Conservation (phyloP, 2,329 filamentous ascomycete genomes). For the Calonectria henricotiae region DNA sequence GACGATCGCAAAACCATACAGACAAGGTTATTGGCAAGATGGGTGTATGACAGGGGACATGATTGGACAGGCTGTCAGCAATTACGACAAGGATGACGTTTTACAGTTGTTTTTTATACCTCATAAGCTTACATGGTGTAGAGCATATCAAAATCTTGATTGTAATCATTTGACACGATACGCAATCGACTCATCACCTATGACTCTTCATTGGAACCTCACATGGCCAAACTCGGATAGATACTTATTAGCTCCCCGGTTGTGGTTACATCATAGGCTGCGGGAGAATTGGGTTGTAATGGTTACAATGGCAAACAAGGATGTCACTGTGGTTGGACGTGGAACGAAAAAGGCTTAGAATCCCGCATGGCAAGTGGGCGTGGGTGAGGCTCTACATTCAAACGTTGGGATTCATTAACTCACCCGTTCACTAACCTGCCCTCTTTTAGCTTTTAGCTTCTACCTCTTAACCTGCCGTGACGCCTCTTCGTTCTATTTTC, state of each 20-base stretch:
- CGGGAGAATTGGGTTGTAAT: background rate
- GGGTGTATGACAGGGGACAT: background rate
- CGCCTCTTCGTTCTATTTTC: no score
- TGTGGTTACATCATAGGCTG: slow-evolving; percentile 5
- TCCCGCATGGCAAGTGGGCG: background rate
- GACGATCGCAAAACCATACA: slow-evolving; percentile 8
- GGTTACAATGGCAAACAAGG: background rate
- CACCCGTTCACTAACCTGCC: background rate
- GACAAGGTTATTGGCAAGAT: background rate
- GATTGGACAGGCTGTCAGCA: background rate
- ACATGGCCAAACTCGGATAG: background rate
- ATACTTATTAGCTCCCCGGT: background rate
- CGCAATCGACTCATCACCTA: background rate
- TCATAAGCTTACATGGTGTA: slow-evolving; percentile 9
- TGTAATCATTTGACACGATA: background rate
- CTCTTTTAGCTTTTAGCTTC: no score
- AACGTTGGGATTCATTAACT: background rate
- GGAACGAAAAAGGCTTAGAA: background rate
- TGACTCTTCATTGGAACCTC: background rate
- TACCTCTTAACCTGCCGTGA: background rate
- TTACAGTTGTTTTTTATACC: background rate
- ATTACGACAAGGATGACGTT: slow-evolving; percentile 24
- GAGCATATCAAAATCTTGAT: no score
- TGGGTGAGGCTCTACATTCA: background rate
- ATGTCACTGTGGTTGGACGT: background rate